Conservation (phyloP, 805 yeast genomes). For the Lachancea sp. region DNA sequence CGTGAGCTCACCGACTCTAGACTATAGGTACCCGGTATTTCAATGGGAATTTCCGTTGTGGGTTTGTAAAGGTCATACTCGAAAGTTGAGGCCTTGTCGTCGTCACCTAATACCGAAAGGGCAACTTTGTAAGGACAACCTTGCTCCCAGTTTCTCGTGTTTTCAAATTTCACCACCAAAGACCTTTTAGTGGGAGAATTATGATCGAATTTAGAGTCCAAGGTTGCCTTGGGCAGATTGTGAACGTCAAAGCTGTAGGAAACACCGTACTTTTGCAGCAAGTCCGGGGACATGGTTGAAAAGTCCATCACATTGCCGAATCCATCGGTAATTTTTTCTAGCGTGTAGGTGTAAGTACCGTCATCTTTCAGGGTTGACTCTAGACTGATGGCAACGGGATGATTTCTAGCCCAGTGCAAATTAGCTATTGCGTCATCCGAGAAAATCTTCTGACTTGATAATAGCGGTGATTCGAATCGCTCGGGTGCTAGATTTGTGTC, state of each 20-base stretch:
- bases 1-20: conserved; percentile 50
- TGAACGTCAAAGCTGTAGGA: conserved; percentile 46
- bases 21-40: conserved; percentile 60
- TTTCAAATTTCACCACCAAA: conserved; percentile 30
- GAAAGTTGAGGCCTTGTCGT: conserved; percentile 16
- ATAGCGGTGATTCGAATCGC: conserved; percentile 45
- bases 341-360: conserved; percentile 51
- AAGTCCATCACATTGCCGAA: conserved; percentile 53
- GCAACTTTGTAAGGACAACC: conserved; percentile 34
- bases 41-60: conserved; percentile 35
- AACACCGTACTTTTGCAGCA: conserved; percentile 33
- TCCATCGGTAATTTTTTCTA: conserved; percentile 58
- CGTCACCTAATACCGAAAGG: conserved; percentile 30
- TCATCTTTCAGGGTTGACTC: conserved; percentile 37
- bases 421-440: conserved; percentile 34
- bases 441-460: conserved; percentile 29
- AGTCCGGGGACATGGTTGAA: conserved; percentile 26
- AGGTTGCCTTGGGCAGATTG: conserved; percentile 46
- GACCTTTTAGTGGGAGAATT: conserved; percentile 36
- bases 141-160: conserved; percentile 16
- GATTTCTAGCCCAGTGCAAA: conserved; percentile 39
- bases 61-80: conserved; percentile 23
- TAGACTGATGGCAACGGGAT: conserved; percentile 39
- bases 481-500: conserved; percentile 48
- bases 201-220: conserved; percentile 37